A percentile compares a stretch with the other conserved stretches of the same genome.
These are phyloP conservation scores for Amniculicola lignicola DNA, from an alignment of 495 filamentous ascomycete genomes.

Conservation along the genomic window DNA sequence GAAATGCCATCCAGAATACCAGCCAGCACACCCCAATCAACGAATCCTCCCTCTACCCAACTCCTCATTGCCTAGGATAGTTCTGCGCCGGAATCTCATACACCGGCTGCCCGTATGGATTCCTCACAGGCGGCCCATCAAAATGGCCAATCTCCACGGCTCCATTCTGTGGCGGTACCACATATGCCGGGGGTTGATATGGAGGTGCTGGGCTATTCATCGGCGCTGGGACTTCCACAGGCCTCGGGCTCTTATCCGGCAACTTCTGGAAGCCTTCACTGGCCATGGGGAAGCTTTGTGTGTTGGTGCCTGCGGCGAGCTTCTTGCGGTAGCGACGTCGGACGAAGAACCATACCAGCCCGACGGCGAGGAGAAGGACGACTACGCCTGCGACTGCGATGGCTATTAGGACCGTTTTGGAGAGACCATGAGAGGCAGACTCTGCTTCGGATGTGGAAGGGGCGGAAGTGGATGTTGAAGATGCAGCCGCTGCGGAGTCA, in stretches of 20 bases:
- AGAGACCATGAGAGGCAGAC: not conserved
- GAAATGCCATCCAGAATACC: too few species aligned
- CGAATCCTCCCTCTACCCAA: too few species aligned
- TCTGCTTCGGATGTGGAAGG: not conserved
- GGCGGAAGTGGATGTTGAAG: slow-evolving; percentile 7
- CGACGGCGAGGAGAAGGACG: slow-evolving; percentile 8
- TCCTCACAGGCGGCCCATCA: slow-evolving; percentile 8
- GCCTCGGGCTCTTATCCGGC: slow-evolving; percentile 25
- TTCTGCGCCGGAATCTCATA: slow-evolving; percentile 22
- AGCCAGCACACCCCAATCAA: too few species aligned
- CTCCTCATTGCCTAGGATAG: too few species aligned
- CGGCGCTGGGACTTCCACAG: slow-evolving; percentile 23
- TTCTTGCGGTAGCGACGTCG: slow-evolving; percentile 28
- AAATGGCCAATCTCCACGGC: slow-evolving; percentile 19
- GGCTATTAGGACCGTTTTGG: slow-evolving; percentile 6
- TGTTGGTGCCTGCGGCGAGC: not conserved
- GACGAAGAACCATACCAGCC: slow-evolving; percentile 21
- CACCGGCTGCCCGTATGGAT: slow-evolving; percentile 25
- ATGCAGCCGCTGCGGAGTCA: slow-evolving; percentile 5
- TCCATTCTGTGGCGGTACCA: not conserved
- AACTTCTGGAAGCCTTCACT: slow-evolving; percentile 23
- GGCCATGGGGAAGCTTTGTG: slow-evolving; percentile 13
- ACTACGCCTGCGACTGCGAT: slow-evolving; percentile 9
- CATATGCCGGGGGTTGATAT: slow-evolving; percentile 23
- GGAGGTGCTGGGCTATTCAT: slow-evolving; percentile 16